These are phyloP conservation scores for Sphaerostilbella broomeana DNA, from an alignment of 2,329 filamentous ascomycete species.

Conservation along the genomic window DNA sequence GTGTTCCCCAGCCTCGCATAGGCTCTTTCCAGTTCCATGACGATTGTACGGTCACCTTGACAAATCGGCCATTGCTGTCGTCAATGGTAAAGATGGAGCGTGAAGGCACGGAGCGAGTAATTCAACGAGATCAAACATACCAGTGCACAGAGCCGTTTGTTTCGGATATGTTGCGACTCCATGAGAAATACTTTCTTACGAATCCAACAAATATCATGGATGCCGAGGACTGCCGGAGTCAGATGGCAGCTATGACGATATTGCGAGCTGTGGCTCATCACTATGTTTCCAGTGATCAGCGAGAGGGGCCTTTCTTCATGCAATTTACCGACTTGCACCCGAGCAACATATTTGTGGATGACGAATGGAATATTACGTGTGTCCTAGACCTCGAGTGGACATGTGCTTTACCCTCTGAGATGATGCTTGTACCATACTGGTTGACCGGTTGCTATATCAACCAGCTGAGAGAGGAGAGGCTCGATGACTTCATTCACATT, in stretches of 20 bases:
- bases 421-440: slow-evolving; percentile 26
- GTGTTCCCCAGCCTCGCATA: slow-evolving; percentile 25
- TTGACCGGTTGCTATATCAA: slow-evolving; percentile 12
- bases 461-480: neutral
- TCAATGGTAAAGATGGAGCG: slow-evolving; percentile 29
- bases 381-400: slow-evolving; percentile 31
- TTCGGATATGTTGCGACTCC: slow-evolving; percentile 26
- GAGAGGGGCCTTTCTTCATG: slow-evolving; percentile 27
- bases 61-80: slow-evolving; percentile 29
- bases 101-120: slow-evolving; percentile 25
- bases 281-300: slow-evolving; percentile 17
- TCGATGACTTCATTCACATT: neutral
- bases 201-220: slow-evolving; percentile 28
- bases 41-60: slow-evolving; percentile 22
- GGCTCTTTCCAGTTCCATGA: slow-evolving; percentile 26
- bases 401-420: slow-evolving; percentile 24
- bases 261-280: slow-evolving; percentile 23
- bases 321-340: slow-evolving; percentile 31
- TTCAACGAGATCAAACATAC: slow-evolving; percentile 28
- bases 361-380: slow-evolving; percentile 26
- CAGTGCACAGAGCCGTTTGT: slow-evolving; percentile 22
- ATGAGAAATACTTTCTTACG: slow-evolving; percentile 27
- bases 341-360: slow-evolving; percentile 34
- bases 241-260: slow-evolving; percentile 23
- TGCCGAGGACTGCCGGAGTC: slow-evolving; percentile 20